Evolutionary conservation across 2,329 filamentous ascomycete genomes (phyloP), one percentile per base, ranked within the genome.

Genomic region (Plenodomus lindquistii): DNA sequence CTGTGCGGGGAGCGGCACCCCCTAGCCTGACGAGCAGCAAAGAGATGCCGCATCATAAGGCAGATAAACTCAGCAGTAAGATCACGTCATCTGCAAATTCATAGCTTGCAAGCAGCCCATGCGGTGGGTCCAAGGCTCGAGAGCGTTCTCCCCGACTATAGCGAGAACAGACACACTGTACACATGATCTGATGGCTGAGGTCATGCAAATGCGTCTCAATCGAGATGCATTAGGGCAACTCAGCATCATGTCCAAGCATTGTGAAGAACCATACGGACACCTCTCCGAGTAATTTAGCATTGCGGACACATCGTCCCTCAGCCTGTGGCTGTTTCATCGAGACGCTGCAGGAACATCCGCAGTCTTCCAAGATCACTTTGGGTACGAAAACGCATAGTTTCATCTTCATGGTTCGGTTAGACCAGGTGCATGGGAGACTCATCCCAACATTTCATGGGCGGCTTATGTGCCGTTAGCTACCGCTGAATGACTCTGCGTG

Each of bases 401-500:
- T 31, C 27, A 15, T 31, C 11, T 31, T 15, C 15, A 8, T 31
- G 27, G 27, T 31, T 31, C 27, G 27, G 27, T 4, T 8, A 11
- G 27, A 15, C 4, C 27, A 8, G 27, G 27, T 15, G 27, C 27
- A 31, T 18, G 16, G n/a, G 20, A 24, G 13, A 15, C 4, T 31
- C 22, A 22, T 13, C 15, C 37, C 40, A 17, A 31, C 15, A 8
- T 19, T 22, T 9, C 16, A 24, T 29, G 27, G 11, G 35, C 20
- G 19, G 20, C 11, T 31, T 31, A 13, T 7, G 27, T 31, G 27
- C 27, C 27, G 27, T 31, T 31, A 15, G 15, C 27, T 15, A 31
- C 27, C 27, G 11, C 11, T 47, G 20, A 27, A 27, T 8, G n/a
- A 11, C 20, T 27, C 35, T 34, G 48, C 41, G 34, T 44, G 45